Evolutionary conservation across 371 early-diverging fungal genomes (phyloP).

Genomic region (Mortierella sp.): DNA sequence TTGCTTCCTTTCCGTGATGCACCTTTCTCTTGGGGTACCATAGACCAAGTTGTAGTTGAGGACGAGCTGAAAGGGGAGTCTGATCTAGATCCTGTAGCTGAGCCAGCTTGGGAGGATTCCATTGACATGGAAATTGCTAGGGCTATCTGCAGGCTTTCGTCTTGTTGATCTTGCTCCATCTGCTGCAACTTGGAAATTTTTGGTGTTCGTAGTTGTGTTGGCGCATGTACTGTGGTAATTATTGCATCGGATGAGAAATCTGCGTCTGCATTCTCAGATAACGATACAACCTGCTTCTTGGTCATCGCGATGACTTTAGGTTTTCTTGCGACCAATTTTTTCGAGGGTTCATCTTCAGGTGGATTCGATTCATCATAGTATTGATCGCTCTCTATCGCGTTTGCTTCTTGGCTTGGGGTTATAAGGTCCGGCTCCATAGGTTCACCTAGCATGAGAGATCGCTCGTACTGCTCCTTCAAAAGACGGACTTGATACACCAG

Average conservation of each 20-base stretch:
- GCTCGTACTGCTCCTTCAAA: conserved; percentile 36
- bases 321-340: background rate
- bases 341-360: background rate
- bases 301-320: conserved; percentile 6
- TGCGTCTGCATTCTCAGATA: conserved; percentile 30
- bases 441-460: conserved; percentile 10
- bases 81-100: background rate
- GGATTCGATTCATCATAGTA: background rate
- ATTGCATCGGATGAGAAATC: conserved; percentile 50
- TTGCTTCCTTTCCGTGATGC: conserved; percentile 7
- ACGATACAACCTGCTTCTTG: conserved; percentile 27
- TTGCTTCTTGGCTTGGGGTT: conserved; percentile 13
- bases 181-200: conserved; percentile 15
- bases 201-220: conserved; percentile 1
- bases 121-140: conserved; percentile 47
- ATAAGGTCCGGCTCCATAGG: conserved; percentile 10
- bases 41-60: conserved; percentile 18
- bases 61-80: background rate
- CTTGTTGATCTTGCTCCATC: conserved; percentile 37
- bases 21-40: conserved; percentile 10
- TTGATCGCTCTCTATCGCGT: background rate
- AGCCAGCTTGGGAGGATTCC: background rate
- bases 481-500: conserved; percentile 40
- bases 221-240: conserved; percentile 31
- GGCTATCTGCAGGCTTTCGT: conserved; percentile 44